These are phyloP conservation scores for Typha latifolia DNA, from an alignment of 176 grass and related monocot species.

Conservation along the genomic window DNA sequence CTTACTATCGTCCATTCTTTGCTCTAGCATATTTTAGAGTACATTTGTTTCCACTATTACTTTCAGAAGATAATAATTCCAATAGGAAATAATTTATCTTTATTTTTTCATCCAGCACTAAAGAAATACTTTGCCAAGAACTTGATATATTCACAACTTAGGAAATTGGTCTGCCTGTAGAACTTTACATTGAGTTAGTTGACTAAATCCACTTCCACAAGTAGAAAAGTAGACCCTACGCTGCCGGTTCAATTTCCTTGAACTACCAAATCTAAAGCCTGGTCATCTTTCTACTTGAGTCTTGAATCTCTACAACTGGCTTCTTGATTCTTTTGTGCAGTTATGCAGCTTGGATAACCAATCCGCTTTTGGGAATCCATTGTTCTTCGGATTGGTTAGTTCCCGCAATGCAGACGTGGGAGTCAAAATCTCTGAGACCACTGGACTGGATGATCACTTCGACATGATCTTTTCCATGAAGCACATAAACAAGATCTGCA, in stretches of 20 bases:
- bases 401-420: slow-evolving; percentile 35
- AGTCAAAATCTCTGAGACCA: slow-evolving; percentile 31
- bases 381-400: slow-evolving; percentile 50
- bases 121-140: too few relatives aligned
- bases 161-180: too few relatives aligned
- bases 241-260: too few relatives aligned
- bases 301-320: background rate
- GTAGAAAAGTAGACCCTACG: too few relatives aligned
- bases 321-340: slow-evolving; percentile 21
- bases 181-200: too few relatives aligned
- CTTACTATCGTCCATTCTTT: background rate
- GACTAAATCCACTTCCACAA: too few relatives aligned
- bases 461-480: slow-evolving; percentile 67
- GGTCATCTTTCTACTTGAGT: background rate
- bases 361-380: slow-evolving; percentile 36
- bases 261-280: too few relatives aligned
- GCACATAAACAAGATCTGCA: slow-evolving; percentile 48
- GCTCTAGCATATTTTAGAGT: background rate
- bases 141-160: too few relatives aligned
- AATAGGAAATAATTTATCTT: too few relatives aligned
- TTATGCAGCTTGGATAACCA: slow-evolving; percentile 53
- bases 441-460: slow-evolving; percentile 21
- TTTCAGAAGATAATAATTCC: too few relatives aligned
- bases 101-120: too few relatives aligned
- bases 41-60: background rate